Evolutionary conservation across 139 green algal species (phyloP).

Genomic region (Mesostigma viride): DNA sequence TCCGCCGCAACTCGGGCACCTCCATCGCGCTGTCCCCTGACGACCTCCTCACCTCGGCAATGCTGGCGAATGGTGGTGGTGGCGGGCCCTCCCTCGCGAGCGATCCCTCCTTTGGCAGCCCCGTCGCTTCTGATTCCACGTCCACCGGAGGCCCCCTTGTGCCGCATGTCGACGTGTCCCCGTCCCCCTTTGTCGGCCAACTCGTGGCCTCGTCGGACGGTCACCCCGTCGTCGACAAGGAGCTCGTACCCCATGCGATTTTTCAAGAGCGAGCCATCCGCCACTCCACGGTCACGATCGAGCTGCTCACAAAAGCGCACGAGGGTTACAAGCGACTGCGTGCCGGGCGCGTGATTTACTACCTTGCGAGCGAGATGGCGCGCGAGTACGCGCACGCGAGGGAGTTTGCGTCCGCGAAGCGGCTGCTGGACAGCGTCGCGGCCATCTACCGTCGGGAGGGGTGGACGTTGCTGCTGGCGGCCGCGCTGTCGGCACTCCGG

Average conservation of each 20-base stretch:
- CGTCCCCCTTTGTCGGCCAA: too few relatives aligned
- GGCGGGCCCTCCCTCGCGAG: too few relatives aligned
- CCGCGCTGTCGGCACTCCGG: constrained; percentile 35
- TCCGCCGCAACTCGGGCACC: too few relatives aligned
- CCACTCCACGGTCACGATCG: constrained; percentile 15
- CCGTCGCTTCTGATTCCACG: too few relatives aligned
- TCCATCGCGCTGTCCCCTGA: too few relatives aligned
- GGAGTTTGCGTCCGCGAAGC: constrained; percentile 14
- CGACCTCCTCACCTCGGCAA: too few relatives aligned
- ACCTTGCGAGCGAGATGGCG: constrained; percentile 19
- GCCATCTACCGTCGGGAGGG: constrained; percentile 26
- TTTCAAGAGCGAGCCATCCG: background rate
- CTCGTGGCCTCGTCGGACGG: too few relatives aligned
- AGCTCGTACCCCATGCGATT: constrained; percentile 21
- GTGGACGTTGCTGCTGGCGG: constrained; percentile 39
- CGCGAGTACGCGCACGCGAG: constrained; percentile 21
- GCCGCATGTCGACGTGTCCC: too few relatives aligned
- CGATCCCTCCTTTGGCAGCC: too few relatives aligned
- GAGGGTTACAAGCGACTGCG: constrained; percentile 20
- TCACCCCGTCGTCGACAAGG: too few relatives aligned
- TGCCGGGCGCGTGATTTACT: constrained; percentile 5
- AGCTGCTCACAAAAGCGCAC: constrained; percentile 26
- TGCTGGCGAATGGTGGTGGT: too few relatives aligned
- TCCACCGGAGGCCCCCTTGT: too few relatives aligned
- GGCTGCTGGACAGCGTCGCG: constrained; percentile 21